Conservation (phyloP, 176 grass and related monocot genomes). For the Eragrostis nindensis region DNA sequence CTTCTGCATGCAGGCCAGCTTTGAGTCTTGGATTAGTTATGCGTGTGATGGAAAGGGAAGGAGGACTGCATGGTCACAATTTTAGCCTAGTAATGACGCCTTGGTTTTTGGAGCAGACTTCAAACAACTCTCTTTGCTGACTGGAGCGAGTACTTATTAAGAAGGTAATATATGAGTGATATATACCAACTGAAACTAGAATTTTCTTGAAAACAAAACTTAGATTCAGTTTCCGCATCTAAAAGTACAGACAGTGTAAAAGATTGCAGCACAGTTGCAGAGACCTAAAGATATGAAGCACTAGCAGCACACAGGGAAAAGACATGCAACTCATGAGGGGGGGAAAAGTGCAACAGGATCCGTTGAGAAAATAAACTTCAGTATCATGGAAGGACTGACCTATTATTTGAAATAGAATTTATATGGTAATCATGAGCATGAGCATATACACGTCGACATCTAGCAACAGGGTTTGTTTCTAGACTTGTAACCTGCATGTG, state of each 20-base stretch:
- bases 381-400: conserved; percentile 40
- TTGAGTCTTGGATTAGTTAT: too few relatives aligned
- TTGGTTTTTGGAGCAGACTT: too few relatives aligned
- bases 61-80: too few relatives aligned
- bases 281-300: conserved; percentile 25
- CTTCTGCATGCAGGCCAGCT: too few relatives aligned
- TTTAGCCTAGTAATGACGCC: too few relatives aligned
- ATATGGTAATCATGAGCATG: conserved; percentile 98
- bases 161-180: conserved; percentile 7
- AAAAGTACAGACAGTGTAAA: not conserved
- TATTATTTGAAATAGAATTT: conserved; percentile 95
- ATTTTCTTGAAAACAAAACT: conserved; percentile 1
- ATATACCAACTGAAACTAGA: not conserved
- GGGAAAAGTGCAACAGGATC: conserved; percentile 4
- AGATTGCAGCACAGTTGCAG: not conserved
- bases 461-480: conserved; percentile 77
- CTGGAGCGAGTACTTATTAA: not conserved
- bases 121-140: too few relatives aligned
- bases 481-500: conserved; percentile 71
- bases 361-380: conserved; percentile 23
- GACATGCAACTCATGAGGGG: not conserved
- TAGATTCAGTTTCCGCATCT: conserved; percentile 6
- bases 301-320: conserved; percentile 9
- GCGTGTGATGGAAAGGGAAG: too few relatives aligned
- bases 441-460: conserved; percentile 83